These are phyloP conservation scores for Uronychia binucleata DNA, from an alignment of 73 alveolate genomes.

Conservation along the genomic window DNA sequence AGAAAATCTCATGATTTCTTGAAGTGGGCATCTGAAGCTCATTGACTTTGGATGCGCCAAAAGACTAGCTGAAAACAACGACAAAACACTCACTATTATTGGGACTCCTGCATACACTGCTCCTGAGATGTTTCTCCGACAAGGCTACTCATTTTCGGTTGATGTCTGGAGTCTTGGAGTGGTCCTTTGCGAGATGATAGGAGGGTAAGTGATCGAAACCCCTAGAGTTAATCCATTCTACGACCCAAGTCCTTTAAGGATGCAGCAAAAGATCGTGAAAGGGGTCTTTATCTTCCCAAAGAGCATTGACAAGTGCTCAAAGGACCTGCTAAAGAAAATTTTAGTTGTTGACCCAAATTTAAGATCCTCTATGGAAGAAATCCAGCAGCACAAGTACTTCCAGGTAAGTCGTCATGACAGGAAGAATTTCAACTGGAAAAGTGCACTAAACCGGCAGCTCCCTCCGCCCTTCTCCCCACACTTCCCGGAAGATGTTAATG, in stretches of 20 bases:
- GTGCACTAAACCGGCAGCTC: slow-evolving; percentile 28
- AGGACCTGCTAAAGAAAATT: slow-evolving; percentile 55
- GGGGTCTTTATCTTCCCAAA: slow-evolving; percentile 45
- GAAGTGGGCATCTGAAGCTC: slow-evolving; percentile 51
- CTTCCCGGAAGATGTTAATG: background rate
- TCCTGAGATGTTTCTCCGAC: slow-evolving; percentile 19
- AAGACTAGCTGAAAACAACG: slow-evolving; percentile 25
- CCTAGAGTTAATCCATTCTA: slow-evolving; percentile 52
- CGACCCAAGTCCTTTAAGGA: background rate
- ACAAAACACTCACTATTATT: slow-evolving; percentile 33
- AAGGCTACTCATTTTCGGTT: background rate
- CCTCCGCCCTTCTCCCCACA: slow-evolving; percentile 62
- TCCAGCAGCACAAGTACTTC: slow-evolving; percentile 45
- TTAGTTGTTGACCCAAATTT: slow-evolving; percentile 58
- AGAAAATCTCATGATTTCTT: slow-evolving; percentile 19
- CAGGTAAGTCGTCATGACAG: background rate
- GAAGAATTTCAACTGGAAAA: slow-evolving; percentile 46
- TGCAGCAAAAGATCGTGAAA: slow-evolving; percentile 39
- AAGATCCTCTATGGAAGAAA: slow-evolving; percentile 30
- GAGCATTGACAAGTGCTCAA: slow-evolving; percentile 35
- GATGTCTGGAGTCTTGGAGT: slow-evolving; percentile 64
- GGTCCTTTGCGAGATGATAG: slow-evolving; percentile 28
- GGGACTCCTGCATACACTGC: slow-evolving; percentile 36
- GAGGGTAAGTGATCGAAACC: slow-evolving; percentile 1
- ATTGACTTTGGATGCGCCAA: slow-evolving; percentile 32